Evolutionary conservation across 208 protist species (phyloP).

Genomic region (Angomonas desouzai): DNA sequence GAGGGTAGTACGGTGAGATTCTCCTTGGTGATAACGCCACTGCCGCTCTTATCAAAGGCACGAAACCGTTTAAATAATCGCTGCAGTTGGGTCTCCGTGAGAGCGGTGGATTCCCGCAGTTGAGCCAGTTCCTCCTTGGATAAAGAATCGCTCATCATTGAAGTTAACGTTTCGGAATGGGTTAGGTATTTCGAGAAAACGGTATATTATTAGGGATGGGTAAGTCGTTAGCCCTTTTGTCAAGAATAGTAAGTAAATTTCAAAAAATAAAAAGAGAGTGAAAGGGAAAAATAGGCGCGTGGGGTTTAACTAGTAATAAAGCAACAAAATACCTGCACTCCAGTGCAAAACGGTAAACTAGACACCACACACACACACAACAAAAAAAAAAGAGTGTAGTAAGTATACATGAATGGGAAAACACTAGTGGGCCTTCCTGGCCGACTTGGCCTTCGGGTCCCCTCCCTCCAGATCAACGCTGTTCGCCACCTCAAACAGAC

Average conservation of each 20-base stretch:
- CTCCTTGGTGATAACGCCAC: conserved; percentile 61
- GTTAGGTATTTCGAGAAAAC: no score
- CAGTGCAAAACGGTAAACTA: no score
- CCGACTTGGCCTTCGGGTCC: background rate
- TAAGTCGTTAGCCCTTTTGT: no score
- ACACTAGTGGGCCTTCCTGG: background rate
- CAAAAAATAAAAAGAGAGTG: conserved; percentile 6
- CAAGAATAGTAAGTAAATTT: conserved; percentile 6
- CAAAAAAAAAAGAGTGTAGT: conserved; percentile 12
- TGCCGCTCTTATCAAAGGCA: conserved; percentile 74
- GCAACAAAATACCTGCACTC: no score
- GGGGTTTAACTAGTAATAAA: no score
- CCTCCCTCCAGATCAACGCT: conserved; percentile 59
- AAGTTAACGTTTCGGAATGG: background rate
- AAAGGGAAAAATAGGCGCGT: background rate
- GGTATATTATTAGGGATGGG: no score
- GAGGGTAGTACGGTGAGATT: conserved; percentile 69
- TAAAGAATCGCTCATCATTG: conserved; percentile 17
- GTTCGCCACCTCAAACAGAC: conserved; percentile 39
- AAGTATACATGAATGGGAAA: background rate
- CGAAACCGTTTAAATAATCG: conserved; percentile 81
- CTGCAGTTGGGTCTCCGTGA: conserved; percentile 82
- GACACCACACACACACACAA: no score
- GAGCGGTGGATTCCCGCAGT: conserved; percentile 60
- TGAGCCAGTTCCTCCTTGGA: conserved; percentile 52